phyloP scores from a whole-genome alignment of 441 rosid species.

The Viola pubescens region DNA sequence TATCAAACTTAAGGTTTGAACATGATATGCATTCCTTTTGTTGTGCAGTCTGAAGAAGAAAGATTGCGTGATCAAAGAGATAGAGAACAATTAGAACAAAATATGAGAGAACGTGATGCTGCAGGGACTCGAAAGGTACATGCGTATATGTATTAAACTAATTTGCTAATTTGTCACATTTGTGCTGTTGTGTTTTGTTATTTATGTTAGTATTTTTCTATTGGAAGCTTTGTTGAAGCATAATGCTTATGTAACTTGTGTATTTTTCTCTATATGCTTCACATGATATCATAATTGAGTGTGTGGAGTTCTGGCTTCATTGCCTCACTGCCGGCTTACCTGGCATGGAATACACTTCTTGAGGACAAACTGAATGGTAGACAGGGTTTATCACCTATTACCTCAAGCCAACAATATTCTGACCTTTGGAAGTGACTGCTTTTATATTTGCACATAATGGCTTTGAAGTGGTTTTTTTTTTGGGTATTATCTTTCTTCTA shows the following conservation, averaged over 20 bases:
- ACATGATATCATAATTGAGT: too few species aligned
- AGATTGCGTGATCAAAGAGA: conserved; percentile 84
- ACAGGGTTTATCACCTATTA: too few species aligned
- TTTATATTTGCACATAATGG: too few species aligned
- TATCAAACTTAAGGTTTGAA: conserved; percentile 9
- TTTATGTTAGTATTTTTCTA: background rate
- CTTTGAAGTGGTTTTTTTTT: too few species aligned
- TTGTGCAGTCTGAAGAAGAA: conserved; percentile 83
- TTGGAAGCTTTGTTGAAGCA: background rate
- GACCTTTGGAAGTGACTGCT: too few species aligned
- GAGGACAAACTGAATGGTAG: too few species aligned
- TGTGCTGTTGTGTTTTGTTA: background rate
- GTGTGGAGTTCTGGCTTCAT: too few species aligned
- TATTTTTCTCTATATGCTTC: background rate
- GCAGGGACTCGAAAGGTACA: conserved; percentile 76
- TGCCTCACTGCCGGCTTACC: too few species aligned
- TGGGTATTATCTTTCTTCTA: too few species aligned
- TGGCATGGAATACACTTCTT: too few species aligned
- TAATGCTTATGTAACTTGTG: background rate
- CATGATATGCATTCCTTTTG: conserved; percentile 14
- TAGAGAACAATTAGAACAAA: conserved; percentile 76
- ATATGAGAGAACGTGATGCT: conserved; percentile 82
- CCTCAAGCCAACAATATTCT: too few species aligned
- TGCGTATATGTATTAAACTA: background rate
- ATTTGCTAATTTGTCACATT: background rate